These are phyloP conservation scores for Psilocybe azurescens DNA, from an alignment of 768 basidiomycete genomes.

Conservation along the genomic window DNA sequence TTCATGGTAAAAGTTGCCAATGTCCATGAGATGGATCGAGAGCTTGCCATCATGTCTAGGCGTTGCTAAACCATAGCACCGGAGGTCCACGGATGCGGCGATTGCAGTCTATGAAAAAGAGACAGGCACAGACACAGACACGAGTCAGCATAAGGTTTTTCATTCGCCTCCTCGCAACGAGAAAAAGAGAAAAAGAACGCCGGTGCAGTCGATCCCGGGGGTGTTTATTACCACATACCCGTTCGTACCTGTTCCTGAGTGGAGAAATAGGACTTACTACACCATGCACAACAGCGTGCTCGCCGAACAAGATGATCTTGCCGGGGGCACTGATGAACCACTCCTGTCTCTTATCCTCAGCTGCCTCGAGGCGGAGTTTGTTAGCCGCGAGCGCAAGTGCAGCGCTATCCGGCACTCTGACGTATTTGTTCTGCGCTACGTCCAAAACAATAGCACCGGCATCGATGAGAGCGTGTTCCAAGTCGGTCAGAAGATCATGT, in stretches of 20 bases:
- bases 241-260: constrained; percentile 22
- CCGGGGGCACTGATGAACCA: constrained; percentile 96
- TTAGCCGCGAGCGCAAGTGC: constrained; percentile 67
- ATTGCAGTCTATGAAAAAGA: constrained; percentile 74
- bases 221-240: constrained; percentile 19
- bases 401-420: constrained; percentile 41
- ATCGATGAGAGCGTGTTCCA: constrained; percentile 90
- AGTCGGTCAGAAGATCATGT: constrained; percentile 90
- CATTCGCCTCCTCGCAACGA: constrained; percentile 2
- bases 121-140: neutral
- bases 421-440: constrained; percentile 56
- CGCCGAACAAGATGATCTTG: constrained; percentile 97
- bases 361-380: constrained; percentile 55
- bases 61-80: constrained; percentile 87
- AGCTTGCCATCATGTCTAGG: constrained; percentile 77
- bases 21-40: constrained; percentile 79
- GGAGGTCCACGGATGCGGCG: constrained; percentile 93
- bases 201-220: constrained; percentile 32
- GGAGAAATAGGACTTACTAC: constrained; percentile 64
- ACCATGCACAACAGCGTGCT: constrained; percentile 98
- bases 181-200: constrained; percentile 18
- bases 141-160: constrained; percentile 15
- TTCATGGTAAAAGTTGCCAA: constrained; percentile 76
- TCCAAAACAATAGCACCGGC: constrained; percentile 84
- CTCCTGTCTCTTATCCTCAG: constrained; percentile 38